Evolutionary conservation across 305 asterid species (phyloP), one percentile per base, ranked within the genome.

Genomic region (Fraxinus floribunda): DNA sequence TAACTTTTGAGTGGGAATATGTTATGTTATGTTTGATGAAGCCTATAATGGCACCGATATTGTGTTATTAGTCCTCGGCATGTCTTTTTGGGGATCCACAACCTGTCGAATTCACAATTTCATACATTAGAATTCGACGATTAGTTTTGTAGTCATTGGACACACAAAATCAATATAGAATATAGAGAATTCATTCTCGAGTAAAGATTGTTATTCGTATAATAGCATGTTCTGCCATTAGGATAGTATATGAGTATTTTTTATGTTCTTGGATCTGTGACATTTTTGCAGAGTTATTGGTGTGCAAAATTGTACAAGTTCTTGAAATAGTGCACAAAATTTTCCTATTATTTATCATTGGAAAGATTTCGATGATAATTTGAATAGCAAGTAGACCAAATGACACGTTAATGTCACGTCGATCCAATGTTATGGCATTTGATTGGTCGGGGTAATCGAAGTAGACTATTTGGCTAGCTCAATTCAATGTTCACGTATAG

Each of bases 221-320:
- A 20, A 22, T 6, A 62, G 15, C 32, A 62, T 62, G 71, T n/a
- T 55, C n/a, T n/a, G 8, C 2, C 0, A 8, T 1, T 16, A n/a
- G 13, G 29, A 57, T 16, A 52, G 24, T n/a, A 52, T 0, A 0
- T 16, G 9, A 52, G 0, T 16, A 52, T 52, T 52, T 1, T 52
- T 5, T 9, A 16, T 52, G 3, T 52, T 5, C 57, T 46, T 46
- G 57, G 57, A 46, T 13, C 18, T 83, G 87, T 70, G 89, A 5
- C 91, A 89, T 85, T 89, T 85, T 85, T 79, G 75, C 88, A 92
- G 46, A 83, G 80, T 70, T 84, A 0, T 0, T 91, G 87, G 85
- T 29, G 36, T 79, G 86, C 91, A 80, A 5, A 6, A 9, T 1
- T 3, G 82, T 22, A 24, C 76, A n/a, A n/a, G 85, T 71, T 68